A percentile compares a stretch with the other conserved stretches of the same genome.
phyloP scores from a whole-genome alignment of 83 land plant genomes.

The Isoetes engelmannii region DNA sequence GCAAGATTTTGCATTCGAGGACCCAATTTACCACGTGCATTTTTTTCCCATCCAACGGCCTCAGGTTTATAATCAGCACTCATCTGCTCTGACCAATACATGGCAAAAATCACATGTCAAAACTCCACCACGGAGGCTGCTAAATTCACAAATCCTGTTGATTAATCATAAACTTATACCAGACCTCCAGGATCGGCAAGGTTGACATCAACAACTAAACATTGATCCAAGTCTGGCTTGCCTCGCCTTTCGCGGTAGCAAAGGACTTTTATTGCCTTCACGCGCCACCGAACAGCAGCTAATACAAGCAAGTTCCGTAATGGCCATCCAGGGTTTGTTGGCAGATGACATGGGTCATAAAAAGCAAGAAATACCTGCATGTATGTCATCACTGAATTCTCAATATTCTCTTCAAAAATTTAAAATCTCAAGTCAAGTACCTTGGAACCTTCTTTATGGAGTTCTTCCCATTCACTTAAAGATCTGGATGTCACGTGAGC shows the following conservation, averaged over 20 bases:
- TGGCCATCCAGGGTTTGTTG: constrained; percentile 95
- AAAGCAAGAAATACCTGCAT: constrained; percentile 84
- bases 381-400: constrained; percentile 4
- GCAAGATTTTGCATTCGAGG: constrained; percentile 62
- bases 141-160: background rate
- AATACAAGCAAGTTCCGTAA: constrained; percentile 85
- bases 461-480: constrained; percentile 67
- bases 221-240: constrained; percentile 57
- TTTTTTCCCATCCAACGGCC: constrained; percentile 84
- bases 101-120: background rate
- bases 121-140: background rate
- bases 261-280: constrained; percentile 47
- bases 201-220: constrained; percentile 62
- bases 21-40: constrained; percentile 35
- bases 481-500: constrained; percentile 46
- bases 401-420: background rate
- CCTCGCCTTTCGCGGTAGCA: constrained; percentile 92
- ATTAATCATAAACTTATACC: background rate
- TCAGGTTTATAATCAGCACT: constrained; percentile 39
- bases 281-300: constrained; percentile 61
- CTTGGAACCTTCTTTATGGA: constrained; percentile 61
- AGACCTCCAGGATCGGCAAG: constrained; percentile 29
- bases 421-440: constrained; percentile 23
- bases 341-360: constrained; percentile 89
- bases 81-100: constrained; percentile 43